Evolutionary conservation across 2,329 filamentous ascomycete genomes (phyloP).

Genomic region (Cadophora gregata): DNA sequence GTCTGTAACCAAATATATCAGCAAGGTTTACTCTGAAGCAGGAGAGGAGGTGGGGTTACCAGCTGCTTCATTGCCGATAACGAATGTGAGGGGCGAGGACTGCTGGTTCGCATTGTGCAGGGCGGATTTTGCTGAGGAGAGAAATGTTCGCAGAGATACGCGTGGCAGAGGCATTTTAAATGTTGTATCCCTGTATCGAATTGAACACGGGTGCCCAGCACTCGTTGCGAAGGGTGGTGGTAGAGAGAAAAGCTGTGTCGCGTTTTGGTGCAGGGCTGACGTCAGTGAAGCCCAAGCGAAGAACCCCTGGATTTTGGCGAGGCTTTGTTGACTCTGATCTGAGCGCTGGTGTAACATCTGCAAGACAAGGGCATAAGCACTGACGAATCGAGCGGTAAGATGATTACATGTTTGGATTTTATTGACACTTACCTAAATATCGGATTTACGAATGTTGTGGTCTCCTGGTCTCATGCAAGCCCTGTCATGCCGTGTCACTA

Average conservation of each 20-base stretch:
- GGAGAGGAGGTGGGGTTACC: slow-evolving; percentile 50
- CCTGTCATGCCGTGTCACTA: no score
- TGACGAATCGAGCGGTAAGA: neutral
- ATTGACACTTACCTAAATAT: neutral
- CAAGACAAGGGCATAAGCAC: neutral
- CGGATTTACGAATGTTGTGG: neutral
- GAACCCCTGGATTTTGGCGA: slow-evolving; percentile 15
- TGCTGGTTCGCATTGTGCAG: slow-evolving; percentile 53
- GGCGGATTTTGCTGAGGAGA: slow-evolving; percentile 55
- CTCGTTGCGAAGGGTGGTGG: neutral
- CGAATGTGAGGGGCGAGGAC: slow-evolving; percentile 59
- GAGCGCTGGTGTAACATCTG: neutral
- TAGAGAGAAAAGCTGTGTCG: neutral
- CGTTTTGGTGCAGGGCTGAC: slow-evolving; percentile 10
- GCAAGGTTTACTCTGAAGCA: neutral
- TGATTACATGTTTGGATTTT: no score
- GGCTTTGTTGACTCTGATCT: slow-evolving; percentile 5
- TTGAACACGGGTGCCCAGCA: slow-evolving; percentile 2
- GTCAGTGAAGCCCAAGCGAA: slow-evolving; percentile 18
- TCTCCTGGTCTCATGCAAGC: neutral
- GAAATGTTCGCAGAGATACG: slow-evolving; percentile 55
- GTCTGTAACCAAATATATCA: slow-evolving; percentile 55
- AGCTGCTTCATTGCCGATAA: slow-evolving; percentile 72
- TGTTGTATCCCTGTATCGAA: neutral
- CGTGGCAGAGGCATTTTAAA: slow-evolving; percentile 41